Conservation (phyloP, 2,329 filamentous ascomycete species). For the Sclerotinia spermophila region DNA sequence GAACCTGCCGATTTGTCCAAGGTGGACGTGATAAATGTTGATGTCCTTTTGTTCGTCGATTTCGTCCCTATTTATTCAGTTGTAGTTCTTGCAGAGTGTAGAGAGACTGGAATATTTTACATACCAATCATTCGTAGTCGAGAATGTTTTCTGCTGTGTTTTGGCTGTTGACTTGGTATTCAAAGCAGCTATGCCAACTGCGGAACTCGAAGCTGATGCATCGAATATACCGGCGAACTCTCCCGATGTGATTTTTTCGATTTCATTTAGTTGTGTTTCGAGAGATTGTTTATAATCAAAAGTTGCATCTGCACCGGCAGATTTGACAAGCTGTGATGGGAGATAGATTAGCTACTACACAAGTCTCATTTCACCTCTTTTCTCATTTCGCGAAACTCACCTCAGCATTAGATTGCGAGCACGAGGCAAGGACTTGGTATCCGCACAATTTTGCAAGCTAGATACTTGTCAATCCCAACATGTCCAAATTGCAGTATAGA, state of each 20-base stretch:
- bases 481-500: neutral
- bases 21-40: constrained; percentile 22
- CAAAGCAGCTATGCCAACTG: neutral
- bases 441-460: constrained; percentile 39
- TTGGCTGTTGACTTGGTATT: neutral
- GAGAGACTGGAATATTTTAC: neutral
- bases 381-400: neutral
- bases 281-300: constrained; percentile 34
- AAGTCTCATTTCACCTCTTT: no score
- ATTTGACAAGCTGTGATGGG: constrained; percentile 30
- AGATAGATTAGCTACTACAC: neutral
- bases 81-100: neutral
- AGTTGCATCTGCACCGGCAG: constrained; percentile 37
- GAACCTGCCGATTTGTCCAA: constrained; percentile 27
- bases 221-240: constrained; percentile 12
- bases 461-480: neutral
- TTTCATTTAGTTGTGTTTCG: neutral
- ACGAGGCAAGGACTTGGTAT: constrained; percentile 40
- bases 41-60: constrained; percentile 24
- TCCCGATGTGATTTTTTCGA: constrained; percentile 1
- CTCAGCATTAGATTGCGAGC: constrained; percentile 30
- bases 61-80: constrained; percentile 19
- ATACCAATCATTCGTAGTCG: constrained; percentile 17
- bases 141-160: constrained; percentile 13
- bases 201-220: constrained; percentile 4